Evolutionary conservation across 2,329 filamentous ascomycete species (phyloP).

Genomic region (Trichoderma lentiforme): DNA sequence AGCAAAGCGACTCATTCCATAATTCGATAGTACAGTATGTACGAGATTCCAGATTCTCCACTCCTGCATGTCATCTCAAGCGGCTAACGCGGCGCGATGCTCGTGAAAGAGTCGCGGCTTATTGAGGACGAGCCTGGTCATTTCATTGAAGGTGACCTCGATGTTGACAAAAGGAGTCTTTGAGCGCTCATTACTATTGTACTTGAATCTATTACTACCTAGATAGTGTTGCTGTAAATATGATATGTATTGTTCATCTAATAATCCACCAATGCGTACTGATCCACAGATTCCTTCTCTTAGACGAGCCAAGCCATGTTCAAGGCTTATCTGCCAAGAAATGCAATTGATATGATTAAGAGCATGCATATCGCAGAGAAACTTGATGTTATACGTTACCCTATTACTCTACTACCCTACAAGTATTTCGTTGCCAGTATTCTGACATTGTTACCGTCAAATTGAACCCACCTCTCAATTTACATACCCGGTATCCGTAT

Average conservation of each 20-base stretch:
- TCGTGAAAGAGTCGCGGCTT: neutral
- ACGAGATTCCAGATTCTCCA: neutral
- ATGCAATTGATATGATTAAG: neutral
- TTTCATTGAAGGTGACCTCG: neutral
- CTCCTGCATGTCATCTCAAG: neutral
- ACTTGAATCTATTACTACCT: neutral
- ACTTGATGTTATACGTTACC: neutral
- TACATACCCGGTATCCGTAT: neutral
- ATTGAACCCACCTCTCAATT: neutral
- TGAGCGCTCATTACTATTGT: neutral
- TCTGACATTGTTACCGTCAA: neutral
- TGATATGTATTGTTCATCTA: neutral
- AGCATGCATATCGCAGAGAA: neutral
- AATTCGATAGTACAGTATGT: neutral
- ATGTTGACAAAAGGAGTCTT: neutral
- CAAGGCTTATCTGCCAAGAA: neutral
- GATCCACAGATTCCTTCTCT: neutral
- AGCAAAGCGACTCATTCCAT: neutral
- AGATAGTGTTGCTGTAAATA: too few species aligned
- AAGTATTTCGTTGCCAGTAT: neutral
- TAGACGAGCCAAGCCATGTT: neutral
- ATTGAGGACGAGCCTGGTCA: neutral
- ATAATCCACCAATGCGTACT: neutral
- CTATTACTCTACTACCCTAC: neutral
- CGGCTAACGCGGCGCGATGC: neutral